Evolutionary conservation across 371 early-diverging fungal genomes (phyloP), one percentile per base, ranked within the genome.

Genomic region (Cladochytrium tenue): DNA sequence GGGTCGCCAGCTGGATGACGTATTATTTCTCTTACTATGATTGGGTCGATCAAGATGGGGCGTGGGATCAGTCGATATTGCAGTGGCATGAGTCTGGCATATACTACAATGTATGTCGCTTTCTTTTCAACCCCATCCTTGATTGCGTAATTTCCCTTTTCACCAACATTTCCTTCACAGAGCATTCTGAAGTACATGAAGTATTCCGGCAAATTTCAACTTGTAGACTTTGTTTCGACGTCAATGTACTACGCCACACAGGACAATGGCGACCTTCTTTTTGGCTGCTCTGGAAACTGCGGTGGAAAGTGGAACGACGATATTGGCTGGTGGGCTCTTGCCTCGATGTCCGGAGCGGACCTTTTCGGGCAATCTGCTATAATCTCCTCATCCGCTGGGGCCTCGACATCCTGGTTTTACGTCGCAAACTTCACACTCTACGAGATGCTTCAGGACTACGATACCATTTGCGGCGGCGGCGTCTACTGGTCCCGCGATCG

Each of bases 401-500:
- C 23, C 20, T 50, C 55, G 23, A 59, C 58, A 15, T 55, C 56
- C 35, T 76, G 69, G 66, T 52, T 74, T 33, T 26, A 58, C 23
- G 56, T 76, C 51, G 75, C 76, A 30, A 34, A 55, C 27, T 65
- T 55, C 53, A 77, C 81, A 3, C 68, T 56, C 51, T 52, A 67
- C 59, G 60, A 77, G 56, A 70, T 77, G 60, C 56, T 35, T 34
- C 56, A 70, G 62, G 68, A 77, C 5, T 76, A 72, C 73, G 76
- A 77, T 62, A 0, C 34, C 27, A 31, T 50, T 10, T 78, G 78
- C 70, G 71, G 71, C 26, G 78, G 78, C 10, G 78, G 78, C 5
- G 69, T 75, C 57, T 78, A 68, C 74, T 78, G 78, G 78, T 63
- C 71, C 27, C 68, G 78, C 27, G 62, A 74, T 60, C 70, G 78